phyloP scores from a whole-genome alignment of 768 basidiomycete species.

The Hygrocybe coccinea region DNA sequence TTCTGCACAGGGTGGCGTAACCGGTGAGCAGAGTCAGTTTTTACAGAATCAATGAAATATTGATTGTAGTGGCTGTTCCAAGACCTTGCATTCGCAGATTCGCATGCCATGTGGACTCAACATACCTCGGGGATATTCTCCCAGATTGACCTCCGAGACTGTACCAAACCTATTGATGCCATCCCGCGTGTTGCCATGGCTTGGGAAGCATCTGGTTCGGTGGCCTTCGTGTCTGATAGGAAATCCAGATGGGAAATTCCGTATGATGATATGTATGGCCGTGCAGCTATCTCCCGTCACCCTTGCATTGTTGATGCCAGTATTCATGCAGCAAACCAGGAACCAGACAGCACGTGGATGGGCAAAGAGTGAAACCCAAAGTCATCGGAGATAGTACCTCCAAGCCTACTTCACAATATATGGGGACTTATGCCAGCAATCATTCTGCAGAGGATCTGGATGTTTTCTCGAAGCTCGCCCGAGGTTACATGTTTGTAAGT shows the following conservation, averaged over 20 bases:
- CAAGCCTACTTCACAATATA: constrained; percentile 48
- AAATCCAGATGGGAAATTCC: constrained; percentile 57
- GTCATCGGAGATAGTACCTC: constrained; percentile 54
- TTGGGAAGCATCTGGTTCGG: constrained; percentile 62
- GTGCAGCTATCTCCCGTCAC: not conserved
- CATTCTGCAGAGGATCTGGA: constrained; percentile 39
- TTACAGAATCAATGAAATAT: not conserved
- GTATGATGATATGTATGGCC: constrained; percentile 71
- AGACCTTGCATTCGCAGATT: constrained; percentile 69
- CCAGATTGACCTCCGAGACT: constrained; percentile 68
- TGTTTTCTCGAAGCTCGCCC: constrained; percentile 57
- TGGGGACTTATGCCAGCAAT: constrained; percentile 48
- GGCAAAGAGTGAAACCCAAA: constrained; percentile 43
- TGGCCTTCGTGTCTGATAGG: constrained; percentile 64
- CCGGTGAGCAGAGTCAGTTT: constrained; percentile 44
- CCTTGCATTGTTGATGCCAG: not conserved
- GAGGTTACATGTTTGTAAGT: constrained; percentile 53
- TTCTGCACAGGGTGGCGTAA: constrained; percentile 67
- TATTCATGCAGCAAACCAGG: constrained; percentile 1
- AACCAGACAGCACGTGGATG: constrained; percentile 15
- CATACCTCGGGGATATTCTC: constrained; percentile 74
- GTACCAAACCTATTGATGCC: constrained; percentile 59
- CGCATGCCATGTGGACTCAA: constrained; percentile 68
- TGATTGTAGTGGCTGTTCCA: constrained; percentile 2
- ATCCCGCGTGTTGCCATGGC: constrained; percentile 58